phyloP scores from a whole-genome alignment of 2,329 filamentous ascomycete species.

The Pseudocercospora pini-densiflorae region DNA sequence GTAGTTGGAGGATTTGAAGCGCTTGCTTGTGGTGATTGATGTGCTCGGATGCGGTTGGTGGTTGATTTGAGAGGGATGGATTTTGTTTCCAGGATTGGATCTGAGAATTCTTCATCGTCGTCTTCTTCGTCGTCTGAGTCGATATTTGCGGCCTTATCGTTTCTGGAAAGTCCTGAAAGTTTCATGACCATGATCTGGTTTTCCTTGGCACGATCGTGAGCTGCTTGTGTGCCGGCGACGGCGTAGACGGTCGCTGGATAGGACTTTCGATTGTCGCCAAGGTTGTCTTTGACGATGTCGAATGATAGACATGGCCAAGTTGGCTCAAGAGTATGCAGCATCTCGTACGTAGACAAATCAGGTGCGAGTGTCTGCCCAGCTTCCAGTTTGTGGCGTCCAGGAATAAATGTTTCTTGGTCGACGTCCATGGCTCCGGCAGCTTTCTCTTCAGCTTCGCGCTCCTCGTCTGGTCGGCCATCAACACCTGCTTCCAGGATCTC shows the following conservation, averaged over 20 bases:
- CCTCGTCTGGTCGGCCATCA: slow-evolving; percentile 87
- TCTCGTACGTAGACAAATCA: slow-evolving; percentile 93
- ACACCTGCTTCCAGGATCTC: slow-evolving; percentile 92
- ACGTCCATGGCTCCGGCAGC: slow-evolving; percentile 83
- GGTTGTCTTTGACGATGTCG: slow-evolving; percentile 82
- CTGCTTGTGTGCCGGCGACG: slow-evolving; percentile 92
- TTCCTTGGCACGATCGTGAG: slow-evolving; percentile 72
- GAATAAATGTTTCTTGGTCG: slow-evolving; percentile 93
- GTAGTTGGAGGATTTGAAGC: slow-evolving; percentile 76
- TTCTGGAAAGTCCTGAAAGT: slow-evolving; percentile 86
- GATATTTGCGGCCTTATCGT: slow-evolving; percentile 74
- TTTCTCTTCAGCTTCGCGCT: slow-evolving; percentile 87
- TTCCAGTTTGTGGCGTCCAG: slow-evolving; percentile 88
- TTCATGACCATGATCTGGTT: slow-evolving; percentile 97
- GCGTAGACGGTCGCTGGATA: slow-evolving; percentile 96
- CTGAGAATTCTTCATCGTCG: slow-evolving; percentile 72
- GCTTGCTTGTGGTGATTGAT: slow-evolving; percentile 76
- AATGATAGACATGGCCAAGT: slow-evolving; percentile 98
- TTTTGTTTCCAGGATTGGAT: slow-evolving; percentile 93
- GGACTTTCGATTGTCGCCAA: slow-evolving; percentile 88
- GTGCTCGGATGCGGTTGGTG: slow-evolving; percentile 89
- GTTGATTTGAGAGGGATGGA: slow-evolving; percentile 83
- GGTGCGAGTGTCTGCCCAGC: slow-evolving; percentile 89
- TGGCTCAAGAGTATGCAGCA: slow-evolving; percentile 92
- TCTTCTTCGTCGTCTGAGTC: slow-evolving; percentile 71